Evolutionary conservation across 306 rosid species (phyloP).

Genomic region (Vigna radiata): DNA sequence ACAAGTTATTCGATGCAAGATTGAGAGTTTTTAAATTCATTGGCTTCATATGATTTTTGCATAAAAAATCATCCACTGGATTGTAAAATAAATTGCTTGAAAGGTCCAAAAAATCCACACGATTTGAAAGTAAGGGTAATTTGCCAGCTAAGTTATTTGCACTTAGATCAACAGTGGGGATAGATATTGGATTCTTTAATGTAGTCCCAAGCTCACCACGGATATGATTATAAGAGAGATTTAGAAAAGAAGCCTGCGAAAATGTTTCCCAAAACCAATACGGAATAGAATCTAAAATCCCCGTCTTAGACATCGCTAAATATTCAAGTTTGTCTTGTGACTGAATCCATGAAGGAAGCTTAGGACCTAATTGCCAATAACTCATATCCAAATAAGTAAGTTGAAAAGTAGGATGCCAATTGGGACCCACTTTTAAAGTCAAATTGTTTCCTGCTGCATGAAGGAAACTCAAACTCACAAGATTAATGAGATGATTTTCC

Average conservation of each 20-base stretch:
- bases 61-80: too few species aligned
- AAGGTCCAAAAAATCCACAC: background rate
- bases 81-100: background rate
- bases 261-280: background rate
- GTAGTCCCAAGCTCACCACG: constrained; percentile 24
- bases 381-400: rapidly evolving
- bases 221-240: constrained; percentile 35
- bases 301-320: constrained; percentile 24
- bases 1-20: too few species aligned
- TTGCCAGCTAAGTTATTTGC: background rate
- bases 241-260: background rate
- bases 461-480: too few species aligned
- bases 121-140: background rate
- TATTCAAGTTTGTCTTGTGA: background rate
- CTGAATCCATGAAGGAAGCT: constrained; percentile 39
- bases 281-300: constrained; percentile 17
- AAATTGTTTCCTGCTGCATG: background rate
- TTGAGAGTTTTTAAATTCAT: too few species aligned
- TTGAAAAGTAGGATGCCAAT: constrained; percentile 32
- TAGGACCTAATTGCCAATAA: constrained; percentile 26
- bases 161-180: background rate
- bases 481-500: too few species aligned
- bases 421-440: constrained; percentile 13
- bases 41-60: too few species aligned
- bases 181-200: background rate